These are phyloP conservation scores for Phaeosphaeria sp. DNA, from an alignment of 2,329 filamentous ascomycete genomes.

Conservation along the genomic window DNA sequence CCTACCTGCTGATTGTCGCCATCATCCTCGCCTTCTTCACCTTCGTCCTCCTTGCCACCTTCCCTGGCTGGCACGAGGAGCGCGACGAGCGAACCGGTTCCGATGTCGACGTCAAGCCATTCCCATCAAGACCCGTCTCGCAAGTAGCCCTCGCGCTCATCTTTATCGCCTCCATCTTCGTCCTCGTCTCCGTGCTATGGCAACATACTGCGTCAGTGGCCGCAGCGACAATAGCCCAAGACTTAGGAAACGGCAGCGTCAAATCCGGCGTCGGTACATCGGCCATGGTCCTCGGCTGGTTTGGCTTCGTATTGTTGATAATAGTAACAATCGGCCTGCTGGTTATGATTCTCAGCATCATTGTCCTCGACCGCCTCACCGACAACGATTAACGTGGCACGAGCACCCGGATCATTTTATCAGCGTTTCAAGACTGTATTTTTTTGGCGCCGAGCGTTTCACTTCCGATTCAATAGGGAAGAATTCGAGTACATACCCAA, in stretches of 20 bases:
- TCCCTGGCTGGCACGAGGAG: conserved; percentile 97
- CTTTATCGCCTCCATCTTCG: conserved; percentile 72
- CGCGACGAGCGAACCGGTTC: conserved; percentile 75
- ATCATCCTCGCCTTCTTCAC: conserved; percentile 97
- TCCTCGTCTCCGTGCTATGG: conserved; percentile 75
- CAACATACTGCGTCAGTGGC: conserved; percentile 97
- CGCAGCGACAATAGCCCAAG: conserved; percentile 90
- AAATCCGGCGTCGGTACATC: conserved; percentile 87
- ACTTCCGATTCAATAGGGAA: conserved; percentile 17
- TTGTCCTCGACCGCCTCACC: conserved; percentile 70
- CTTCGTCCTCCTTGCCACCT: conserved; percentile 92
- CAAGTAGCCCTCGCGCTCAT: conserved; percentile 94
- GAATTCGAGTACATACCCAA: conserved; percentile 38
- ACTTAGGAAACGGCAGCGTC: conserved; percentile 88
- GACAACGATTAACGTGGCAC: conserved; percentile 41
- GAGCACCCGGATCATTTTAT: conserved; percentile 1
- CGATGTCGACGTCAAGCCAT: conserved; percentile 90
- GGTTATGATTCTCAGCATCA: conserved; percentile 95
- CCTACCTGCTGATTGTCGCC: conserved; percentile 97
- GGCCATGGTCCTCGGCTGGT: conserved; percentile 98
- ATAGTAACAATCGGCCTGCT: conserved; percentile 94
- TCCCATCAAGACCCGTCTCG: conserved; percentile 89
- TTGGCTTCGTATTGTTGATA: conserved; percentile 90
- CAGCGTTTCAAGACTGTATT: conserved; percentile 30
- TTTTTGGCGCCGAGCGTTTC: conserved; percentile 33